Evolutionary conservation across 805 yeast genomes (phyloP).

Genomic region (Yarrowia divulgata): DNA sequence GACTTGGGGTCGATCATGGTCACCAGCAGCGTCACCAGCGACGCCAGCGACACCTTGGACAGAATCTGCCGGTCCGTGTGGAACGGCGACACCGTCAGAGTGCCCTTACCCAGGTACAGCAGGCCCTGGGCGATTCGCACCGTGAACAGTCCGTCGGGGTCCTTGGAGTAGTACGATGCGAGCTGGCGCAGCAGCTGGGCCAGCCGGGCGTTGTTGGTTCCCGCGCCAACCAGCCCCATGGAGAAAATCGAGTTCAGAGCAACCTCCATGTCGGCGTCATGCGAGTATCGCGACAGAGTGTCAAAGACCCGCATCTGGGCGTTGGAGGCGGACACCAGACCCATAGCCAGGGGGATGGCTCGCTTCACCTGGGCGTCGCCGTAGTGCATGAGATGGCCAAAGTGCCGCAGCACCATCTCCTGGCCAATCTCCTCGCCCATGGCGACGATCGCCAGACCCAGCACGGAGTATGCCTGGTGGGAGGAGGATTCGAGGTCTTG

Average conservation of each 20-base stretch:
- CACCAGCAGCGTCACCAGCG: conserved; percentile 81
- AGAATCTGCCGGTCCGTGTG: conserved; percentile 85
- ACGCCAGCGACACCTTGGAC: conserved; percentile 88
- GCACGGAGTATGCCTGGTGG: conserved; percentile 88
- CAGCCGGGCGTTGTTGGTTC: conserved; percentile 96
- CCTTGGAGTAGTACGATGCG: conserved; percentile 90
- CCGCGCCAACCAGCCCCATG: conserved; percentile 98
- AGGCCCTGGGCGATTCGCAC: conserved; percentile 95
- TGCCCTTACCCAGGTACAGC: conserved; percentile 95
- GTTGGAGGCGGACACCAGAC: conserved; percentile 87
- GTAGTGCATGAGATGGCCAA: conserved; percentile 96
- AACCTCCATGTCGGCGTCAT: conserved; percentile 91
- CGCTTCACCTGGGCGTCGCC: conserved; percentile 90
- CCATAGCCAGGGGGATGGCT: conserved; percentile 98
- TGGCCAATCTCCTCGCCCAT: conserved; percentile 99
- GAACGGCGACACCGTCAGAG: conserved; percentile 86
- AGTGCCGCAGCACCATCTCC: conserved; percentile 96
- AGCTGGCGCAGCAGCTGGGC: conserved; percentile 95
- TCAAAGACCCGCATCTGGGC: conserved; percentile 98
- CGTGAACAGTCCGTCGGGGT: conserved; percentile 87
- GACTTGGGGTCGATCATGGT: conserved; percentile 84
- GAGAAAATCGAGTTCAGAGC: conserved; percentile 94
- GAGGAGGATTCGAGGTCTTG: conserved; percentile 42
- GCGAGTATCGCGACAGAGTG: conserved; percentile 93
- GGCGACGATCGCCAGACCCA: conserved; percentile 92